phyloP scores from a whole-genome alignment of 1,284 basidiomycete genomes.

The Pholiota adiposa region DNA sequence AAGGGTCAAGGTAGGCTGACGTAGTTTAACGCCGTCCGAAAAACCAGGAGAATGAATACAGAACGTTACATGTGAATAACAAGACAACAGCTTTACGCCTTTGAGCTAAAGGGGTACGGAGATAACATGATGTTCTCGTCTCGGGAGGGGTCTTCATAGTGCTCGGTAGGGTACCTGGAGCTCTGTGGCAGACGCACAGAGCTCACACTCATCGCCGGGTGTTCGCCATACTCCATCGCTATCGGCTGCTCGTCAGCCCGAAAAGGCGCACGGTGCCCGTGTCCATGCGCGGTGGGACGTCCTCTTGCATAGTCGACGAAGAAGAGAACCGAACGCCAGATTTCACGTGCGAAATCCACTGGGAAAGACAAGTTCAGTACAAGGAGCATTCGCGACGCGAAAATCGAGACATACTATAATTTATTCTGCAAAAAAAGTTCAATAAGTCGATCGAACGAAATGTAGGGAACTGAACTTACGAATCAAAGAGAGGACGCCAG shows the following conservation, averaged over 20 bases:
- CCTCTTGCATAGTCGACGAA: slow-evolving; percentile 54
- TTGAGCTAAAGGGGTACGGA: slow-evolving; percentile 8
- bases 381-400: slow-evolving; percentile 33
- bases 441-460: not conserved
- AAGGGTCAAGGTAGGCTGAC: not conserved
- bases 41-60: slow-evolving; percentile 4
- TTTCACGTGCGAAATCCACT: slow-evolving; percentile 41
- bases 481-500: slow-evolving; percentile 74
- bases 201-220: slow-evolving; percentile 29
- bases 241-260: slow-evolving; percentile 10
- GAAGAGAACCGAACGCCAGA: slow-evolving; percentile 63
- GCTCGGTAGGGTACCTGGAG: slow-evolving; percentile 31
- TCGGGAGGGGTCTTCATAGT: not conserved
- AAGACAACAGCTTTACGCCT: not conserved
- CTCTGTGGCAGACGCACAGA: not conserved
- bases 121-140: slow-evolving; percentile 9
- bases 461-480: slow-evolving; percentile 41
- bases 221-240: slow-evolving; percentile 33
- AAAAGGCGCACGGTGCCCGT: slow-evolving; percentile 28
- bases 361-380: not conserved
- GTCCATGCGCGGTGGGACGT: slow-evolving; percentile 48
- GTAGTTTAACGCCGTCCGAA: not conserved
- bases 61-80: not conserved
- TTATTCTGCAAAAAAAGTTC: slow-evolving; percentile 55
- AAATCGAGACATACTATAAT: slow-evolving; percentile 55